Evolutionary conservation across 805 yeast genomes (phyloP), one percentile per base, ranked within the genome.

Genomic region (Schizosaccharomyces pombe): DNA sequence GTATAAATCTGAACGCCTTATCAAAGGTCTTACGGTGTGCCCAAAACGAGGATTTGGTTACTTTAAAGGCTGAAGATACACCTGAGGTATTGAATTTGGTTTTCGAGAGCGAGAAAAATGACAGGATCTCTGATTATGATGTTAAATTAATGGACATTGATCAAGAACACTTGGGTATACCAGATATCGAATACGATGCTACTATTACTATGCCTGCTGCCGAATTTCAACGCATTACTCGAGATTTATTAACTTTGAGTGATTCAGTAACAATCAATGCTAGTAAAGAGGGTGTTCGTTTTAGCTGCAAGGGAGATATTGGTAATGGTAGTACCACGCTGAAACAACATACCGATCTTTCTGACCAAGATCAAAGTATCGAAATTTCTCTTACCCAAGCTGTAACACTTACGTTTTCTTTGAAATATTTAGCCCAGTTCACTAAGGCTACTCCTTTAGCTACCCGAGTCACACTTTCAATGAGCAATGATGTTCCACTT

Each of bases 91-190:
- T 91, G 49, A 67, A 80, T 60, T 70, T 93, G 60, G 77, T 84
- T 52, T 91, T 91, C 64, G 98, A 91, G 72, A 97, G 89, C 68
- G 77, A 83, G 62, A 78, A 77, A 68, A 85, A 79, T 68, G 97
- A 87, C 64, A 78, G 95, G 65, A 82, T 89, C 58, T 81, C 94
- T 58, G 97, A 89, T 72, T 91, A 83, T 69, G 76, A 82, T 53
- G 75, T 91, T 65, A 86, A 86, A 67, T 76, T 91, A 65, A 86
- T 91, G 95, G 94, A 89, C 65, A 85, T 91, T 60, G 97, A 91
- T 67, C 84, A 94, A 54, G 97, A 91, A 65, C 84, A 84, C 70
- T 76, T 91, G 62, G 80, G 83, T 62, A 84, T 91, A 65, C 97
- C 93, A 62, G 97, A 86, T 62, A 80, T 87, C 78, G 93, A 85